Conservation (phyloP, 2,329 filamentous ascomycete species). For the Phoma sp. region DNA sequence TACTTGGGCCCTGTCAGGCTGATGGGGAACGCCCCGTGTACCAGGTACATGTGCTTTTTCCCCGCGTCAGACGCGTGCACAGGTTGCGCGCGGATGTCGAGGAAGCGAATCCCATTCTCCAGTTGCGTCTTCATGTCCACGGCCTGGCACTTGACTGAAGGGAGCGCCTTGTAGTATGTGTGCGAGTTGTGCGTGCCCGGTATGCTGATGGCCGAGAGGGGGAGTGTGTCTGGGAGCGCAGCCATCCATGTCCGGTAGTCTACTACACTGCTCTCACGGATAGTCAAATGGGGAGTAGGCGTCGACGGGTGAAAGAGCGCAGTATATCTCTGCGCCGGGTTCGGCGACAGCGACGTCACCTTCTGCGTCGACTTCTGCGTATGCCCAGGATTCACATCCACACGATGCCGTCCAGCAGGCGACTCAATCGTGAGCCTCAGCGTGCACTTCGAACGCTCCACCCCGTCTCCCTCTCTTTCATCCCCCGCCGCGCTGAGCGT, state of each 20-base stretch:
- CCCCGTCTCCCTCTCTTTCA: background rate
- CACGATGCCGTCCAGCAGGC: conserved; percentile 67
- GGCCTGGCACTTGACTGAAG: conserved; percentile 91
- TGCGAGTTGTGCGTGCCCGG: conserved; percentile 96
- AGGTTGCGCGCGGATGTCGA: conserved; percentile 85
- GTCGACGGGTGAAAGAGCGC: conserved; percentile 54
- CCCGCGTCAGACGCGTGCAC: conserved; percentile 62
- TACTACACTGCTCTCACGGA: conserved; percentile 31
- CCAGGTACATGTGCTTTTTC: conserved; percentile 75
- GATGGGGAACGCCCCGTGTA: conserved; percentile 90
- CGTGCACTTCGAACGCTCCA: conserved; percentile 58
- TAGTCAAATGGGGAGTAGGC: conserved; percentile 48
- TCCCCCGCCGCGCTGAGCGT: conserved; percentile 63
- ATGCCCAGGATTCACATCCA: conserved; percentile 69
- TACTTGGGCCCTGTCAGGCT: conserved; percentile 81
- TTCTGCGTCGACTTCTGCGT: conserved; percentile 48
- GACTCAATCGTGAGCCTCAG: conserved; percentile 77
- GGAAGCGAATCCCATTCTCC: conserved; percentile 88
- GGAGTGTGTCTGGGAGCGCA: conserved; percentile 71
- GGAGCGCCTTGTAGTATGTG: conserved; percentile 81
- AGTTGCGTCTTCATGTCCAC: conserved; percentile 80
- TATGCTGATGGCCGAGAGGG: conserved; percentile 82
- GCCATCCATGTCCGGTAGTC: conserved; percentile 85
- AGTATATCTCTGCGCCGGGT: conserved; percentile 50
- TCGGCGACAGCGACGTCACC: conserved; percentile 48